Conservation (phyloP, 2,329 filamentous ascomycete species). For the Diaporthe capsici region DNA sequence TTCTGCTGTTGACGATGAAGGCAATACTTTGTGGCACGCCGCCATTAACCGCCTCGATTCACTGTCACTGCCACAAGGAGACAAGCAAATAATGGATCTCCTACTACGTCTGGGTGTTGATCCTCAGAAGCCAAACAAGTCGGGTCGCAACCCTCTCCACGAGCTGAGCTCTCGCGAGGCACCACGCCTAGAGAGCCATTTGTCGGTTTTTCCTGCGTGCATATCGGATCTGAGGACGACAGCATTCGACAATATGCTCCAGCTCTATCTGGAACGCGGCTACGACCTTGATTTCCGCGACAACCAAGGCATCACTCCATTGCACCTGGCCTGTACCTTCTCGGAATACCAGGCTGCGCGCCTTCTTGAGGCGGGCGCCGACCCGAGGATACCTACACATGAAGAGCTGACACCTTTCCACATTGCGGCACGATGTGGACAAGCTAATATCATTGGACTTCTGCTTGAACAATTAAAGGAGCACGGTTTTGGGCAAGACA, state of each 20-base stretch:
- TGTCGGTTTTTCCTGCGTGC: neutral
- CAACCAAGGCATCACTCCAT: neutral
- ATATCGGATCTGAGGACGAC: neutral
- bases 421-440: neutral
- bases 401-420: constrained; percentile 16
- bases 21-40: constrained; percentile 26
- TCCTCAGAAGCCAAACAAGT: constrained; percentile 9
- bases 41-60: neutral
- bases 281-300: constrained; percentile 2
- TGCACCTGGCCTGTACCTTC: constrained; percentile 26
- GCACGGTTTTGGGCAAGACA: neutral
- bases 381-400: neutral
- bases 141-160: constrained; percentile 13
- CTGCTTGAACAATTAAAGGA: neutral
- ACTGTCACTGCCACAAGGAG: neutral
- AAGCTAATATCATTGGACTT: constrained; percentile 28
- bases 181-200: neutral
- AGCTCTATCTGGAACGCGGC: neutral
- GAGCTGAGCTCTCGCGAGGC: constrained; percentile 8
- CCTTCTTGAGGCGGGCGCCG: neutral
- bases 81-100: constrained; percentile 1
- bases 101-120: constrained; percentile 11
- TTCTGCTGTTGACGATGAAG: constrained; percentile 7
- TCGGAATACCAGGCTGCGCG: constrained; percentile 19
- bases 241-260: constrained; percentile 1